phyloP scores from a whole-genome alignment of 331 rosid species.

The Erythrophleum ivorense region DNA sequence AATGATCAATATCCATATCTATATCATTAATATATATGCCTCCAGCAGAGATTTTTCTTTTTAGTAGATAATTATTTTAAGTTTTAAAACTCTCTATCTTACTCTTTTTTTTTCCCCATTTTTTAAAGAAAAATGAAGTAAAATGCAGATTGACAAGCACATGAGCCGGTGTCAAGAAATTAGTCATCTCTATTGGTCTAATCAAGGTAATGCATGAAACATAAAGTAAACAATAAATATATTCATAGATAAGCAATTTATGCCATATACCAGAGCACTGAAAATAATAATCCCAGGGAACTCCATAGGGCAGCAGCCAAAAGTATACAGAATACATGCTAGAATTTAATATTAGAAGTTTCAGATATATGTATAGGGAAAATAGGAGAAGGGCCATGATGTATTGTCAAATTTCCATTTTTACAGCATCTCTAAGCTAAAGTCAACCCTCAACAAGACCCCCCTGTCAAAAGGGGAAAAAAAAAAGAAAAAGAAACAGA shows the following conservation, averaged over 20 bases:
- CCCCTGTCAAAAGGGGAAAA: neutral
- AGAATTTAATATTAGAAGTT: slow-evolving; percentile 4
- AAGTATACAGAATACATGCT: slow-evolving; percentile 6
- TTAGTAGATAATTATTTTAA: neutral
- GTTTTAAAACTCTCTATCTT: slow-evolving; percentile 12
- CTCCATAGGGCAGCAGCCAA: neutral
- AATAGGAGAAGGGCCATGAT: slow-evolving; percentile 1
- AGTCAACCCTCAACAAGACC: slow-evolving; percentile 12
- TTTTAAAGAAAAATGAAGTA: neutral
- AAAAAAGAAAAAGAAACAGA: neutral
- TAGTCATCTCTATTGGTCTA: neutral
- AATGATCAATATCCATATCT: neutral
- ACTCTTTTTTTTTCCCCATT: neutral
- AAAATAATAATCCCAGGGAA: neutral
- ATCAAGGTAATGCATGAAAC: neutral
- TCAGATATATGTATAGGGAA: too few species aligned
- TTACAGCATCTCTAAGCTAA: slow-evolving; percentile 17
- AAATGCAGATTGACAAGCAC: neutral
- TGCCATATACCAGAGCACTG: neutral
- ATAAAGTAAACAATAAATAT: neutral
- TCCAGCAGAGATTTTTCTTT: neutral
- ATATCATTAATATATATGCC: neutral
- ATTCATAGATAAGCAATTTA: slow-evolving; percentile 5
- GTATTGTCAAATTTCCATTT: slow-evolving; percentile 24
- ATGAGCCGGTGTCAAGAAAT: slow-evolving; percentile 1